Conservation (phyloP, 2,329 filamentous ascomycete genomes). For the Thelonectria olida region DNA sequence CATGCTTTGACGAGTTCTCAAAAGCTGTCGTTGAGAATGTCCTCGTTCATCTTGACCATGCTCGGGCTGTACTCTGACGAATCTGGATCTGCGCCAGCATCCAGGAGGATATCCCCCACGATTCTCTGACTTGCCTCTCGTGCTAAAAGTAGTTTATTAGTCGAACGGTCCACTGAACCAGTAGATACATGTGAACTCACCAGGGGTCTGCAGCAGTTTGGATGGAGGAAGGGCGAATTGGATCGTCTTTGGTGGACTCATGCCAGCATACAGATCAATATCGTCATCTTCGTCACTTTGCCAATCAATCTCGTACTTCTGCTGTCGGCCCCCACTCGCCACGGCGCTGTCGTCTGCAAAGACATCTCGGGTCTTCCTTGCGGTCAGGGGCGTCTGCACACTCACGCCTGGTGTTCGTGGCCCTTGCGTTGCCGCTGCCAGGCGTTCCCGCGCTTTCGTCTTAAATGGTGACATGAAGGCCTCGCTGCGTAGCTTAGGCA, state of each 20-base stretch:
- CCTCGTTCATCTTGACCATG: conserved; percentile 71
- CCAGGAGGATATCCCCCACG: conserved; percentile 80
- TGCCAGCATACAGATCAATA: conserved; percentile 70
- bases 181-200: conserved; percentile 52
- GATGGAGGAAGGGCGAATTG: conserved; percentile 84
- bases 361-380: conserved; percentile 60
- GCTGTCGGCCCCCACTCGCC: conserved; percentile 42
- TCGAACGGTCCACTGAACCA: background rate
- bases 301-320: conserved; percentile 72
- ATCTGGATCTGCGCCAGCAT: conserved; percentile 72
- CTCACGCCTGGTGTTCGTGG: conserved; percentile 84
- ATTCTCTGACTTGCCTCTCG: conserved; percentile 83
- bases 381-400: conserved; percentile 76
- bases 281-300: conserved; percentile 77
- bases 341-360: conserved; percentile 47
- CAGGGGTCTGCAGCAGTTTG: conserved; percentile 81
- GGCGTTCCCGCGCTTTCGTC: conserved; percentile 54
- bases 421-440: conserved; percentile 53
- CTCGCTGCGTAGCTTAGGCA: conserved; percentile 84
- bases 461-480: conserved; percentile 81
- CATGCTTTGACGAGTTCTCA: conserved; percentile 41
- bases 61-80: conserved; percentile 70
- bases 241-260: conserved; percentile 94
- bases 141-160: conserved; percentile 54
- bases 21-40: conserved; percentile 71